A percentile compares a stretch with the other conserved stretches of the same genome.
Conservation (phyloP, 2,329 filamentous ascomycete species). For the Phoma herbarum region DNA sequence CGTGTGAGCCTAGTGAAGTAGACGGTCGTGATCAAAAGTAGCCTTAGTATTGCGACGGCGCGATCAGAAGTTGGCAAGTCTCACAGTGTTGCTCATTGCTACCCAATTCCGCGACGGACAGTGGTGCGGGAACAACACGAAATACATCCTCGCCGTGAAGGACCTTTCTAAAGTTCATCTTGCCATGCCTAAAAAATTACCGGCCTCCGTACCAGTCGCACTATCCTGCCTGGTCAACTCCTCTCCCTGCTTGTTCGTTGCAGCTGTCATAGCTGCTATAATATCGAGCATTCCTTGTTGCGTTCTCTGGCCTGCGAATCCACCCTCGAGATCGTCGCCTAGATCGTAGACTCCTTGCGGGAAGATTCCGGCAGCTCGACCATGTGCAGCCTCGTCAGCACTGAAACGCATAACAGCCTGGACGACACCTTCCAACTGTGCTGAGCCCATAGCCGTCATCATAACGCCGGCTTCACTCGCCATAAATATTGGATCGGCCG, state of each 20-base stretch:
- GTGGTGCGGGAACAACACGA: neutral
- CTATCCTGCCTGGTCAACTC: slow-evolving; percentile 15
- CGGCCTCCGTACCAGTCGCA: slow-evolving; percentile 3
- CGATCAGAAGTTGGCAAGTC: neutral
- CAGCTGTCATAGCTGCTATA: neutral
- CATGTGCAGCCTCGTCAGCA: slow-evolving; percentile 25
- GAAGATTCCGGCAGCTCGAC: slow-evolving; percentile 32
- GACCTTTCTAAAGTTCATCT: neutral
- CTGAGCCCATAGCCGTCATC: slow-evolving; percentile 27
- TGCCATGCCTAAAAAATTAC: slow-evolving; percentile 8
- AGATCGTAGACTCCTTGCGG: slow-evolving; percentile 30
- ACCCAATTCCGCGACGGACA: neutral
- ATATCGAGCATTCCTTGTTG: slow-evolving; percentile 13
- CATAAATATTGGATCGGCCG: slow-evolving; percentile 19
- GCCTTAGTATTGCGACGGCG: neutral
- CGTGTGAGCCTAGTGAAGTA: slow-evolving; percentile 11
- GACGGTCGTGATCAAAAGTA: neutral
- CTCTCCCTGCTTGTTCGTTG: neutral
- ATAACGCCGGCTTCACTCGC: slow-evolving; percentile 24
- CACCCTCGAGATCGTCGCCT: slow-evolving; percentile 35
- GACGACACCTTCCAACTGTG: slow-evolving; percentile 32
- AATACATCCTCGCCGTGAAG: neutral
- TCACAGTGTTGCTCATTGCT: neutral
- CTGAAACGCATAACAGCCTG: slow-evolving; percentile 31
- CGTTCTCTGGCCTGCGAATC: slow-evolving; percentile 8